These are phyloP conservation scores for Aspergillus proliferans DNA, from an alignment of 2,329 filamentous ascomycete species.

Conservation along the genomic window DNA sequence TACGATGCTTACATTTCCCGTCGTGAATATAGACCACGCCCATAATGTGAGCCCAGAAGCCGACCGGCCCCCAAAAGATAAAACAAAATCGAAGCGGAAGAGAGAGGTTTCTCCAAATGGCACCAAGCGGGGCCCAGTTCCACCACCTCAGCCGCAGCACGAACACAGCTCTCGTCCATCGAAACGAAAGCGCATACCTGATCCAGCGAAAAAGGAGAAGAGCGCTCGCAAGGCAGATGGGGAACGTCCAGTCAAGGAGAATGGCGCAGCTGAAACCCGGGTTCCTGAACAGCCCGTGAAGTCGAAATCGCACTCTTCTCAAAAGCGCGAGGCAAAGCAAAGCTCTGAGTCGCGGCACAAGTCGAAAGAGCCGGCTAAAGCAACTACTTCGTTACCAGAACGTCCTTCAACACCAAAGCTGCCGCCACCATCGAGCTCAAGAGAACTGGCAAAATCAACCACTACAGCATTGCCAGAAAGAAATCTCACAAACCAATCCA, in stretches of 20 bases:
- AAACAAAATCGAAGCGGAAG: conserved; percentile 4
- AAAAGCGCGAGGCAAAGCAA: background rate
- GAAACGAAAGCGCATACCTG: conserved; percentile 24
- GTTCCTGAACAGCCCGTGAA: background rate
- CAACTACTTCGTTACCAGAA: background rate
- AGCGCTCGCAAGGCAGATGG: conserved; percentile 8
- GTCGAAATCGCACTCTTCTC: background rate
- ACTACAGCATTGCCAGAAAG: background rate
- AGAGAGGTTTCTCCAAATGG: conserved; percentile 6
- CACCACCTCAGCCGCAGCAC: background rate
- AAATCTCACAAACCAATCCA: background rate
- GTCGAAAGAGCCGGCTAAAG: background rate
- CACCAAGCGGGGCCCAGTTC: background rate
- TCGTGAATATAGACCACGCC: too few relatives aligned
- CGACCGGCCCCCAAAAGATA: background rate
- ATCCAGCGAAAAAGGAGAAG: conserved; percentile 9
- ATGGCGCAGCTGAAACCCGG: background rate
- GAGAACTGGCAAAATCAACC: background rate
- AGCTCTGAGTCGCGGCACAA: background rate
- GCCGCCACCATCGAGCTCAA: too few relatives aligned
- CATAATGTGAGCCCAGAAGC: too few relatives aligned
- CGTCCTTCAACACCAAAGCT: background rate
- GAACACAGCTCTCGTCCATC: conserved; percentile 9
- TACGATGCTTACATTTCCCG: too few relatives aligned
- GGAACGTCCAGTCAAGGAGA: background rate